Evolutionary conservation across 805 yeast species (phyloP), one percentile per base, ranked within the genome.

Genomic region (Millerozyma miso): DNA sequence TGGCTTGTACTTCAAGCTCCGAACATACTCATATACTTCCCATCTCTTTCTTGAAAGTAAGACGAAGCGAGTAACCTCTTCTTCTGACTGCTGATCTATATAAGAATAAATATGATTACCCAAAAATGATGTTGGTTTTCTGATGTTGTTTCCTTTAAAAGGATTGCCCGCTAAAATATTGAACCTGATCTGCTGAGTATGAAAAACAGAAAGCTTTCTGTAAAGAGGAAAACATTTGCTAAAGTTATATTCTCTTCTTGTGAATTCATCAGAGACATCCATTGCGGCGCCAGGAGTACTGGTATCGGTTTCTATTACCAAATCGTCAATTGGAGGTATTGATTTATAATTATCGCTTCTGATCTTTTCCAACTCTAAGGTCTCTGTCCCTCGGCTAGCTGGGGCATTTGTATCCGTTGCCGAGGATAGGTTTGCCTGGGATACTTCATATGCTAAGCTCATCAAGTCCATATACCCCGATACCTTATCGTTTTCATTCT

Each of bases 221-320:
- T 84, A 86, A 42, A 81, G 78, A 0, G 97, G 97, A 62, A 88
- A 89, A 52, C 91, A 87, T 53, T 81, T 84, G 4, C 83, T 81
- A 59, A 82, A 88, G 41, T 80, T 72, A 42, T 76, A 71, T 56
- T 87, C 96, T 48, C 81, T 80, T 19, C 58, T 23, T 6, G 29
- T 23, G 10, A 23, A 23, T 23, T 23, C 29, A 10, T 23, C 29
- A 10, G 29, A 23, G 10, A 23, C 10, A 10, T 23, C 29, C 6
- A 23, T 23, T 23, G 6, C 10, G 6, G 29, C 10, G 10, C 29
- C 29, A 6, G 10, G 10, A 23, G 29, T 7, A 6, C 10, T 23
- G 6, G 10, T 6, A 23, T 23, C 29, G 29, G 10, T 23, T 23
- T 23, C 29, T 23, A 10, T 23, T 6, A 17, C 5, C 14, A 10